Evolutionary conservation across 208 protist species (phyloP), one percentile per base, ranked within the genome.

Genomic region (Trypanosoma avium): DNA sequence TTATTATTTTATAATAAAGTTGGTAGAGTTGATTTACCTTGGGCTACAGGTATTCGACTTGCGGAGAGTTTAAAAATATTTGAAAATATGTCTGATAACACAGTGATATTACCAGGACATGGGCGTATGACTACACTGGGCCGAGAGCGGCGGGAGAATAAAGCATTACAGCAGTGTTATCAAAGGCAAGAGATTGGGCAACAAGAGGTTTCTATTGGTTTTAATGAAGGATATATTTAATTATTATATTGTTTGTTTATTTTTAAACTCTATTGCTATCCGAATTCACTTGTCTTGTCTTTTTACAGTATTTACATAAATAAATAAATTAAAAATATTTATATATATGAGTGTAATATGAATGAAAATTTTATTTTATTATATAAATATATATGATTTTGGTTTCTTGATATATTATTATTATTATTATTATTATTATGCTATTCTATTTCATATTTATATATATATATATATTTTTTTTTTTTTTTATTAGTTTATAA

Each of bases 21-120:
- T 3, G 86, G 86, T n/a, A 84, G 90, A 36, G 90, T 96, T 6
- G 90, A 96, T 56, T 67, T 96, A 29, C 90, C 90, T 26, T 94
- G 77, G 74, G 90, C 72, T 2, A 81, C 79, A n/a, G 90, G 87
- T 2, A 81, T 82, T 43, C 69, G 79, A 12, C 77, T 96, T 24
- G 90, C 90, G 29, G 83, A 94, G 73, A 91, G 82, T 26, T 67
- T 96, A 59, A 70, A 81, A 53, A 72, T 82, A 43, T 67, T 96
- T 47, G 87, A 93, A 52, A 63, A 70, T 29, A 83, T 82, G 66
- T 84, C 90, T 6, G 90, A 96, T 61, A 84, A 76, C 64, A 93
- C 87, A 2, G 86, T 93, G 22, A 56, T 96, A 46, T 61, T 96
- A 69, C 90, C 90, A 0, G 90, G 87, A 0, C 90, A 96, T 53